These are phyloP conservation scores for Whalleya microplaca DNA, from an alignment of 2,329 filamentous ascomycete genomes.

Conservation along the genomic window DNA sequence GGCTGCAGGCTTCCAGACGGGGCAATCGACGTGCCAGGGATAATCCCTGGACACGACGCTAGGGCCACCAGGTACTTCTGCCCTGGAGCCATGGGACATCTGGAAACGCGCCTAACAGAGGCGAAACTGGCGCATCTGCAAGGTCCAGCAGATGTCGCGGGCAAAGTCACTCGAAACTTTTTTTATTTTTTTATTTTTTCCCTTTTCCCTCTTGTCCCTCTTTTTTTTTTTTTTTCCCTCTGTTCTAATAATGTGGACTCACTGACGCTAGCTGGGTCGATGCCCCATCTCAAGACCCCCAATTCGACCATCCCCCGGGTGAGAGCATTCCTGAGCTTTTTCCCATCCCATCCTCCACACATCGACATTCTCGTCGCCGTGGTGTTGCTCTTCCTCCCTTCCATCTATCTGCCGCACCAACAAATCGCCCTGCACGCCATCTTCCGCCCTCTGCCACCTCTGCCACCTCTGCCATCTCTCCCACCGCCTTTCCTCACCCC, in stretches of 20 bases:
- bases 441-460: no score
- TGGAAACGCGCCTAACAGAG: background rate
- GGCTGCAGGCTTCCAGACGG: conserved; percentile 20
- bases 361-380: conserved; percentile 18
- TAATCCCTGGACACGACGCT: conserved; percentile 15
- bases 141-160: conserved; percentile 24
- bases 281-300: conserved; percentile 16
- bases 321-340: conserved; percentile 18
- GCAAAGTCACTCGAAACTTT: conserved; percentile 22
- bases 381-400: background rate
- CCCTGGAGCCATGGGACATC: background rate
- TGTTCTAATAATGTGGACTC: conserved; percentile 8
- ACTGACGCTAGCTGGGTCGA: conserved; percentile 17
- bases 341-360: conserved; percentile 5
- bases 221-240: conserved; percentile 1
- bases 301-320: conserved; percentile 15
- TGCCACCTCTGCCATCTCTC: no score
- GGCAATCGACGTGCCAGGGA: conserved; percentile 26
- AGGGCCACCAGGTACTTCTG: conserved; percentile 16
- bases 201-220: background rate
- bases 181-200: conserved; percentile 5
- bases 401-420: conserved; percentile 26
- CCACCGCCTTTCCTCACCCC: conserved; percentile 24
- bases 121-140: background rate
- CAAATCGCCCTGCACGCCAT: conserved; percentile 25